Evolutionary conservation across 495 filamentous ascomycete genomes (phyloP), one percentile per base, ranked within the genome.

Genomic region (Neurospora sp.): DNA sequence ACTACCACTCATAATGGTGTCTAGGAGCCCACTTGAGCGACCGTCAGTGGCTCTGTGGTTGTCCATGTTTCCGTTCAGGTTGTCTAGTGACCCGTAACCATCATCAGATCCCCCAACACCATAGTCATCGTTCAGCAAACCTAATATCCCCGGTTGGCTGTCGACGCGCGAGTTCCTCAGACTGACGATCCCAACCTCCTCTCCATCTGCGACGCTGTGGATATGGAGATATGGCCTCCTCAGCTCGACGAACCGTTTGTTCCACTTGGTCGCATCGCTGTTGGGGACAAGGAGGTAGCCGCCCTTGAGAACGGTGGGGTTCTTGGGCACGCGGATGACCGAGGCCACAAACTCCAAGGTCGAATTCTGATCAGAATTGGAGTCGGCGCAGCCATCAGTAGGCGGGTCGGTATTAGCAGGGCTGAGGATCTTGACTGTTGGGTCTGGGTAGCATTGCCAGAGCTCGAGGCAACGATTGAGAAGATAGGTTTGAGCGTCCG

Each of bases 171-270:
- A 87, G 79, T 96, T 94, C 61, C 90, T 86, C 46, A 99, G 86
- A 76, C 93, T 94, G 75, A 98, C 93, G 22, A 94, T 90, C 61
- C 90, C 91, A 69, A 97, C 87, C 80, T 98, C 96, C 76, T 98
- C 95, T 18, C 94, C 94, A 18, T 94, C 91, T 3, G 89, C 89
- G 2, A 91, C 89, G 38, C 88, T 89, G 81, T 98, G 91, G 53
- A 98, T 88, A 77, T 98, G 94, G 72, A 99, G 85, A 77, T 98
- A 99, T 7, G 96, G 96, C 48, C 91, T 89, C 35, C 96, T 90
- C 39, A 99, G 89, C 78, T 99, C 96, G 68, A 97, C 93, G 78
- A 94, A 97, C 53, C 95, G 92, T 74, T 94, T 93, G 6, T 92
- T 85, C 96, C 96, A 99, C 72, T 89, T 87, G 37, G 90, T 91